These are phyloP conservation scores for Fomitopsis schrenkii DNA, from an alignment of 1,284 basidiomycete genomes.

Conservation along the genomic window DNA sequence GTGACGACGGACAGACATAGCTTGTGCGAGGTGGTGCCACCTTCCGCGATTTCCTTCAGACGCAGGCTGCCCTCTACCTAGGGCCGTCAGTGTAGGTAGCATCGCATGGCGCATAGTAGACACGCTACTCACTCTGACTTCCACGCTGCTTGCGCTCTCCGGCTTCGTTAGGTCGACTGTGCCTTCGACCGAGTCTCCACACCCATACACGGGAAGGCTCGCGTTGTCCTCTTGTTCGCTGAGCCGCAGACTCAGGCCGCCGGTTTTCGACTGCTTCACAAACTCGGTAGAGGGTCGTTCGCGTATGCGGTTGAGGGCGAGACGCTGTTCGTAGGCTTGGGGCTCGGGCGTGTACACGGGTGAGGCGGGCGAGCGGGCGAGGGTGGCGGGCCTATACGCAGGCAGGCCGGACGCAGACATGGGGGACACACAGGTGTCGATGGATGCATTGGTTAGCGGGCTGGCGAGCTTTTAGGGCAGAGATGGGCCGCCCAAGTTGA, in stretches of 20 bases:
- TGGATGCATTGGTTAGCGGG: not conserved
- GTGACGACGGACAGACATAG: constrained; percentile 48
- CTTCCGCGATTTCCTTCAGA: constrained; percentile 62
- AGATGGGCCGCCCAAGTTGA: constrained; percentile 4
- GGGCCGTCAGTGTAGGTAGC: not conserved
- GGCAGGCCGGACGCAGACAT: constrained; percentile 35
- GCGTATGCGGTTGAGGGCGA: constrained; percentile 37
- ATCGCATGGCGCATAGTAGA: not conserved
- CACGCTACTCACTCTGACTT: constrained; percentile 49
- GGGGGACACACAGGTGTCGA: constrained; percentile 1
- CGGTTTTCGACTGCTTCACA: constrained; percentile 56
- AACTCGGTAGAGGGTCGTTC: constrained; percentile 44
- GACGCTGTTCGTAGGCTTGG: constrained; percentile 46
- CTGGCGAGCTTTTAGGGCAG: not conserved
- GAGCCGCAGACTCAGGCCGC: constrained; percentile 48
- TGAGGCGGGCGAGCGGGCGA: constrained; percentile 25
- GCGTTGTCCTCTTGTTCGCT: constrained; percentile 46
- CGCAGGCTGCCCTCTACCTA: constrained; percentile 59
- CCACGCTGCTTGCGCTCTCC: constrained; percentile 54
- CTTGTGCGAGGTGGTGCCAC: constrained; percentile 47
- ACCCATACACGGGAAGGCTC: constrained; percentile 53
- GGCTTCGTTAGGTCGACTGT: constrained; percentile 50
- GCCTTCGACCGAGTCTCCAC: constrained; percentile 50
- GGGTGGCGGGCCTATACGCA: constrained; percentile 21
- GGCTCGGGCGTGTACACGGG: constrained; percentile 42